Base-by-base conservation (phyloP, 345 rosid genomes). In the Turnera subulata region DNA sequence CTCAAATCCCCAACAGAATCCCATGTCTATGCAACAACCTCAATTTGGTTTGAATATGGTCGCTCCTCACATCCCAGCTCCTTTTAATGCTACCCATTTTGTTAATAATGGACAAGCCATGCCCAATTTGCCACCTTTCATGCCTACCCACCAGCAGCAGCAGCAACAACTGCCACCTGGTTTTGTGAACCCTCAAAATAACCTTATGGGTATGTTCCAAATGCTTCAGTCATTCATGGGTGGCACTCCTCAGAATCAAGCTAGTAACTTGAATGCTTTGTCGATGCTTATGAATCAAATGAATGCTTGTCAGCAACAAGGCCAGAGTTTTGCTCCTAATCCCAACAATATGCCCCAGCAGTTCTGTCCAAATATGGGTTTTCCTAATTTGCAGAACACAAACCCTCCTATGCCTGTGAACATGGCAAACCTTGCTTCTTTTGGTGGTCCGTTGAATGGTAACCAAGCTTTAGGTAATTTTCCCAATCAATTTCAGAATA, bases 21-120 rank as follows among this genome's bases (percentile, higher is more conserved):
- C 66, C 5, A 42, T 67, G 54, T 58, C 59, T 42, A n/a, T 55
- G 50, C 79, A 62, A 19, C 35, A 29, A 8, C 61, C 73, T 65
- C 82, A 68, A 20, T 17, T 63, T 53, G 78, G 82, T 52, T 20
- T 8, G 35, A 29, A 29, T 29, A 29, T 62, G 33, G 53, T 67
- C 59, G 77, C 66, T 57, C 74, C 76, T 37, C 83, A 73, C 33
- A 45, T 72, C 71, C 72, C 71, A 55, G 52, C 23, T 67, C 70
- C 78, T 52, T 62, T 67, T 15, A 72, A 38, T 53, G 48, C 42
- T 59, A 33, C 72, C 56, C 47, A 48, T 29, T 40, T 24, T 21
- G 17, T 23, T 39, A 19, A 35, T 61, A 70, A 55, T 40, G 58
- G 61, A 18, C 66, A 53, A 46, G 25, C 48, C 16, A 32, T 37